Conservation (phyloP, 192 early-diverging fungal species). For the Gaertneriomyces semiglobifer region DNA sequence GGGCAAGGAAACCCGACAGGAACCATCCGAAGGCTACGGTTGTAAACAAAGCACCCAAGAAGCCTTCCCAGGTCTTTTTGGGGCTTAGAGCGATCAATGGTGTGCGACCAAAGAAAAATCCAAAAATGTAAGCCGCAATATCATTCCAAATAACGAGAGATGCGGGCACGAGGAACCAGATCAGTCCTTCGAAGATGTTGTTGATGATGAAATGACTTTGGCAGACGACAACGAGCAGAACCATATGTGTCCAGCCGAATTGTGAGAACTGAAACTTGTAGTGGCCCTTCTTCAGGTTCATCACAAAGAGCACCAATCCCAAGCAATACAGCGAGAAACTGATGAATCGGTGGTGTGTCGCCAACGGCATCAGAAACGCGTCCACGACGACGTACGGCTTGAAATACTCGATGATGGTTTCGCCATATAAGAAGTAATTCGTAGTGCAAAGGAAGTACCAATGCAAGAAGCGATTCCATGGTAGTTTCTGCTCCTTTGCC, state of each 20-base stretch:
- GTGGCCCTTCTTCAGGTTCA: slow-evolving; percentile 86
- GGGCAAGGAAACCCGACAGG: slow-evolving; percentile 48
- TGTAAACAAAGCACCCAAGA: slow-evolving; percentile 80
- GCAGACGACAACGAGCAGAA: slow-evolving; percentile 83
- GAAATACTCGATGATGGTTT: slow-evolving; percentile 87
- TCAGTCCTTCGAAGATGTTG: slow-evolving; percentile 96
- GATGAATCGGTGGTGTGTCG: slow-evolving; percentile 92
- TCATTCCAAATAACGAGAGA: slow-evolving; percentile 92
- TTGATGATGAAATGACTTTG: slow-evolving; percentile 96
- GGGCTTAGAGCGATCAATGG: slow-evolving; percentile 91
- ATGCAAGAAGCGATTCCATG: slow-evolving; percentile 86
- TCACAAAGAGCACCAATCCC: slow-evolving; percentile 91
- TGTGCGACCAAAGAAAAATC: slow-evolving; percentile 91
- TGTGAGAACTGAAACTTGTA: slow-evolving; percentile 95
- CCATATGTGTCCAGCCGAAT: slow-evolving; percentile 98
- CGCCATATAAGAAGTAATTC: slow-evolving; percentile 93
- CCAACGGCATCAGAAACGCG: slow-evolving; percentile 75
- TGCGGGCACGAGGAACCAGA: slow-evolving; percentile 93
- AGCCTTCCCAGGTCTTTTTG: slow-evolving; percentile 98
- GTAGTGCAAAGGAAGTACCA: slow-evolving; percentile 90
- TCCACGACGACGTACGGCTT: slow-evolving; percentile 80
- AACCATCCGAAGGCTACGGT: slow-evolving; percentile 88
- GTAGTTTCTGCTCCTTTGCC: slow-evolving; percentile 77
- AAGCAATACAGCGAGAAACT: slow-evolving; percentile 84
- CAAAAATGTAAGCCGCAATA: slow-evolving; percentile 91